A percentile compares a stretch with the other conserved stretches of the same genome.
These are phyloP conservation scores for Hanseniaspora lindneri DNA, from an alignment of 805 yeast species.

Conservation along the genomic window DNA sequence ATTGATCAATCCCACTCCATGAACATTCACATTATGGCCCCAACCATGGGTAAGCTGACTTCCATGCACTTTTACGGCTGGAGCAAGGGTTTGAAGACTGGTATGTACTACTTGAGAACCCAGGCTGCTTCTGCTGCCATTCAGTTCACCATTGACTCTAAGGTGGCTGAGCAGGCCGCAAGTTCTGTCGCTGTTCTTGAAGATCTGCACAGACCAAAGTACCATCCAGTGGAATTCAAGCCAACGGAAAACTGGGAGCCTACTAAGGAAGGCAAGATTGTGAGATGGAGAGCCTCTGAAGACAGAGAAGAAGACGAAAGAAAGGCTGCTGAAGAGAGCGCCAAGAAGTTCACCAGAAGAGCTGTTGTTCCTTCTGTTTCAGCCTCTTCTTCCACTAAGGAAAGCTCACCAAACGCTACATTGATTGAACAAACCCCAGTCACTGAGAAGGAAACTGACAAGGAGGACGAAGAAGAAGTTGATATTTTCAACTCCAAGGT, in stretches of 20 bases:
- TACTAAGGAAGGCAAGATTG: constrained; percentile 17
- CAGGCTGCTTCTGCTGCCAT: constrained; percentile 97
- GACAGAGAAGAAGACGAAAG: constrained; percentile 14
- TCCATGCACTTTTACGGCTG: constrained; percentile 98
- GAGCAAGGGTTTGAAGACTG: constrained; percentile 96
- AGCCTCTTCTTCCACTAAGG: background rate
- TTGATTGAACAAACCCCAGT: constrained; percentile 27
- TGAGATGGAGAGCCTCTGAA: constrained; percentile 16
- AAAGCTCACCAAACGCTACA: constrained; percentile 16
- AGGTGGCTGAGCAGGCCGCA: constrained; percentile 91
- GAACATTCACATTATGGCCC: constrained; percentile 76
- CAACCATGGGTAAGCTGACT: constrained; percentile 93
- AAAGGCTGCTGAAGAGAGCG: constrained; percentile 17
- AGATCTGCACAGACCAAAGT: constrained; percentile 32
- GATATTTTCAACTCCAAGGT: constrained; percentile 89
- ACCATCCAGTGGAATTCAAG: constrained; percentile 24
- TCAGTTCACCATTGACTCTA: constrained; percentile 72
- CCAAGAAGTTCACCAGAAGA: constrained; percentile 16
- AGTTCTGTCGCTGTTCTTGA: constrained; percentile 30
- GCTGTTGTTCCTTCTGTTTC: constrained; percentile 1
- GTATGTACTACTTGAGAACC: constrained; percentile 95
- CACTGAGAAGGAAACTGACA: constrained; percentile 29
- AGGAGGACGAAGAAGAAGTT: constrained; percentile 38
- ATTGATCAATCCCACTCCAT: constrained; percentile 88
- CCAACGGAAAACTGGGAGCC: constrained; percentile 17